Evolutionary conservation across 2,329 filamentous ascomycete genomes (phyloP).

Genomic region (Zymoseptoria pseudotritici): DNA sequence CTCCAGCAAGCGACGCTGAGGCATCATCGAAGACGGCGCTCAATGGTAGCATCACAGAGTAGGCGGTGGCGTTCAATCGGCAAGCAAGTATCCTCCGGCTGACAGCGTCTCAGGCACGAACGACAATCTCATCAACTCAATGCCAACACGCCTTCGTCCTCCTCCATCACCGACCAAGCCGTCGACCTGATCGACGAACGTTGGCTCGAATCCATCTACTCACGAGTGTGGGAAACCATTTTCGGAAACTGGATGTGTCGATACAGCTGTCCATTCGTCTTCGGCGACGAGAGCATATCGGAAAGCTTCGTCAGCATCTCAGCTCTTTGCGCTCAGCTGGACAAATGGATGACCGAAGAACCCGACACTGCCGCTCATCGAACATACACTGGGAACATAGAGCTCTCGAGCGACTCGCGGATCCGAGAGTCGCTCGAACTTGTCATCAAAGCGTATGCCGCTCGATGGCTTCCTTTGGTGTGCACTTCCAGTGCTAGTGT

Average conservation of each 20-base stretch:
- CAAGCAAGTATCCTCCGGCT: not conserved
- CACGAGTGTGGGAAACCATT: slow-evolving; percentile 2
- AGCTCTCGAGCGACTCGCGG: not conserved
- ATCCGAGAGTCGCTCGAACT: slow-evolving; percentile 3
- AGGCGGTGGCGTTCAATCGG: too few relatives aligned
- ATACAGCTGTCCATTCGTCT: slow-evolving; percentile 7
- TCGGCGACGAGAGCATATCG: slow-evolving; percentile 8
- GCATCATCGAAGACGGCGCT: not conserved
- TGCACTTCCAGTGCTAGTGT: not conserved
- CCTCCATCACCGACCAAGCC: not conserved
- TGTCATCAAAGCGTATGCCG: slow-evolving; percentile 4
- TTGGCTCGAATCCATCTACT: not conserved
- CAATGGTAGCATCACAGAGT: not conserved
- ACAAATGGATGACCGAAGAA: slow-evolving; percentile 5
- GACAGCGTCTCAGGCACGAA: not conserved
- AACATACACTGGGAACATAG: not conserved
- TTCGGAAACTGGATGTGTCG: slow-evolving; percentile 8
- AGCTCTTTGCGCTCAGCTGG: slow-evolving; percentile 6
- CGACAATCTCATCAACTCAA: not conserved
- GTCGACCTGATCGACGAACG: not conserved
- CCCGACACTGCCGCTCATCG: not conserved
- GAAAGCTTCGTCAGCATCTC: slow-evolving; percentile 7
- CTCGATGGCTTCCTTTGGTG: slow-evolving; percentile 5
- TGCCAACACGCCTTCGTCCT: not conserved
- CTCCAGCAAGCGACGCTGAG: not conserved